A percentile compares a stretch with the other conserved stretches of the same genome.
Evolutionary conservation across 768 basidiomycete species (phyloP).

Genomic region (Phaeotremella fagi): DNA sequence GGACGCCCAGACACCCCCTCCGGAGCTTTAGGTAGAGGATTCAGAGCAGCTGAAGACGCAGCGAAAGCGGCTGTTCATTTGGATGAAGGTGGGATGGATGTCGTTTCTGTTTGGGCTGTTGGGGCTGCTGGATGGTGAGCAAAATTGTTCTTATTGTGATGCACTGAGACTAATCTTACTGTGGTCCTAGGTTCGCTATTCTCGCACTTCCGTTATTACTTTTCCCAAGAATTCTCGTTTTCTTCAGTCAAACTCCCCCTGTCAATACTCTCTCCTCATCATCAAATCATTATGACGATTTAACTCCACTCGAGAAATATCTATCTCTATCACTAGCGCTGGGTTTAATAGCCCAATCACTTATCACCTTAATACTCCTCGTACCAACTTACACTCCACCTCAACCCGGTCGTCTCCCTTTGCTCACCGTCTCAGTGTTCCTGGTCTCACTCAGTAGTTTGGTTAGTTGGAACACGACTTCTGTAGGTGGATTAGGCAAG

Average conservation of each 20-base stretch:
- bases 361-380: conserved; percentile 28
- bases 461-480: conserved; percentile 26
- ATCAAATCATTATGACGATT: conserved; percentile 40
- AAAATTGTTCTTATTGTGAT: neutral
- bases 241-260: conserved; percentile 43
- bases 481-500: conserved; percentile 32
- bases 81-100: conserved; percentile 43
- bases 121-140: conserved; percentile 40
- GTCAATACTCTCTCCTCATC: conserved; percentile 1
- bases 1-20: conserved; percentile 11
- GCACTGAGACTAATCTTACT: neutral
- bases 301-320: conserved; percentile 40
- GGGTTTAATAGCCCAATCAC: conserved; percentile 21
- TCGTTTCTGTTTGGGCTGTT: conserved; percentile 39
- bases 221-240: conserved; percentile 46
- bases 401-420: conserved; percentile 27
- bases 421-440: conserved; percentile 33
- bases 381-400: conserved; percentile 28
- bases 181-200: conserved; percentile 31
- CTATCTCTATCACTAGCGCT: conserved; percentile 29
- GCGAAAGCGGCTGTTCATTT: conserved; percentile 40
- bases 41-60: conserved; percentile 33
- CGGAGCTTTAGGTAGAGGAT: conserved; percentile 24
- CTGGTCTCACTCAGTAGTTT: conserved; percentile 27
- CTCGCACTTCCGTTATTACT: conserved; percentile 42